phyloP scores from a whole-genome alignment of 2,329 filamentous ascomycete species.

The Fusarium sterilihyphosum region DNA sequence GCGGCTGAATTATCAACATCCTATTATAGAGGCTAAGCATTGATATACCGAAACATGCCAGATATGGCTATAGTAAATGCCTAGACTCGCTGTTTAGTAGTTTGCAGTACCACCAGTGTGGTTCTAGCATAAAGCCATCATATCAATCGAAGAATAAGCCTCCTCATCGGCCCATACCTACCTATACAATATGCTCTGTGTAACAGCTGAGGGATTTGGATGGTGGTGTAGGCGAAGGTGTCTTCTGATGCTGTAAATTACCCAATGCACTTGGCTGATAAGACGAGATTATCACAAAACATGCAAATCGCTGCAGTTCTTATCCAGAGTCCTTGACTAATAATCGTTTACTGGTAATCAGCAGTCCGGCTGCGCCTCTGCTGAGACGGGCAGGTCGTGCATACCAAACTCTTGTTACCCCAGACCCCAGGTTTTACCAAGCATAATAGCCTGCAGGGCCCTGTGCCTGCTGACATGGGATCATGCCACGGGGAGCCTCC shows the following conservation, averaged over 20 bases:
- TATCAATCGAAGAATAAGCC: not conserved
- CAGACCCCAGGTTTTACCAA: conserved; percentile 31
- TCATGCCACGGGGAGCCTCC: conserved; percentile 21
- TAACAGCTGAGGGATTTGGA: not conserved
- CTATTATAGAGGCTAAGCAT: not conserved
- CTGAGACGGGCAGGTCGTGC: conserved; percentile 11
- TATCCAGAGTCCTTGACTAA: not conserved
- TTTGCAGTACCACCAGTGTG: not conserved
- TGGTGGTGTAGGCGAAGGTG: not conserved
- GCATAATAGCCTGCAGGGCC: conserved; percentile 16
- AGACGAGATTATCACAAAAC: not conserved
- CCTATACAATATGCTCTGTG: not conserved
- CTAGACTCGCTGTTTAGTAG: not conserved
- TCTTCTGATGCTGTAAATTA: conserved; percentile 16
- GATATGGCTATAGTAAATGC: not conserved
- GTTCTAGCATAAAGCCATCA: not conserved
- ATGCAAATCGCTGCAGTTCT: not conserved
- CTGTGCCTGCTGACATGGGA: conserved; percentile 28
- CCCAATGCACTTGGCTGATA: not conserved
- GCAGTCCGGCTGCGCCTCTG: conserved; percentile 18
- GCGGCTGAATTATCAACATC: not conserved
- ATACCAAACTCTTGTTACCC: conserved; percentile 23
- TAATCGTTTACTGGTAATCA: conserved; percentile 11
- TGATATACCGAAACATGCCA: conserved; percentile 3
- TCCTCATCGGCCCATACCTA: not conserved